Evolutionary conservation across 2,329 filamentous ascomycete species (phyloP), one percentile per base, ranked within the genome.

Genomic region (Verticillium isaacii): DNA sequence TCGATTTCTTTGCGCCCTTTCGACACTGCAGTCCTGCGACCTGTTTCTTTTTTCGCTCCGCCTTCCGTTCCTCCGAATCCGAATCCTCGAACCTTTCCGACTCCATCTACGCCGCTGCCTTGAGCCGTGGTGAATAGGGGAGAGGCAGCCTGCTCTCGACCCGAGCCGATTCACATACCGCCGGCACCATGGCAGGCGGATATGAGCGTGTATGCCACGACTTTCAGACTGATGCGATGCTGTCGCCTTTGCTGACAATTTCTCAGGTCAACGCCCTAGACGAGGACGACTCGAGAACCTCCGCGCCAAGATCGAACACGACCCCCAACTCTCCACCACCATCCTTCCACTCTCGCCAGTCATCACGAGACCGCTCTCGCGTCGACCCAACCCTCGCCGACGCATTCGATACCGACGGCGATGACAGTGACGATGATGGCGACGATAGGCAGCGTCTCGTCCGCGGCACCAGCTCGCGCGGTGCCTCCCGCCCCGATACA

Each of bases 381-480:
- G 89, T 92, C 64, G 88, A 97, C 69, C 83, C 90, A 64, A 89
- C 91, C n/a, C 84, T 99, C 15, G 92, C 91, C 68, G 94, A 98
- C 73, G 93, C 95, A 1, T 99, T 99, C 74, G 94, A 92, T 72
- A 87, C 90, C 70, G 90, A 90, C 67, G 90, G 89, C 65, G 91
- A 89, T 64, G 89, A 90, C 65, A 88, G 88, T 71, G 90, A 90
- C 61, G 84, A 91, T 69, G 89, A 90, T 63, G 82, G 85, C 62
- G 92, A 96, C 73, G 92, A 97, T 75, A 85, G 93, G 68, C 92
- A 95, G 77, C 87, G 93, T 67, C 78, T 98, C 69, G 93, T 97
- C 80, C 88, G 91, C 68, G 87, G 87, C 68, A 88, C 77, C 65
- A 78, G 80, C 14, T 65, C 68, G 17, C 64, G 63, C 34, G 64